Percentiles rank a stretch among this genome's conserved stretches.
phyloP scores from a whole-genome alignment of 1,284 basidiomycete genomes.

The Bjerkandera adusta region DNA sequence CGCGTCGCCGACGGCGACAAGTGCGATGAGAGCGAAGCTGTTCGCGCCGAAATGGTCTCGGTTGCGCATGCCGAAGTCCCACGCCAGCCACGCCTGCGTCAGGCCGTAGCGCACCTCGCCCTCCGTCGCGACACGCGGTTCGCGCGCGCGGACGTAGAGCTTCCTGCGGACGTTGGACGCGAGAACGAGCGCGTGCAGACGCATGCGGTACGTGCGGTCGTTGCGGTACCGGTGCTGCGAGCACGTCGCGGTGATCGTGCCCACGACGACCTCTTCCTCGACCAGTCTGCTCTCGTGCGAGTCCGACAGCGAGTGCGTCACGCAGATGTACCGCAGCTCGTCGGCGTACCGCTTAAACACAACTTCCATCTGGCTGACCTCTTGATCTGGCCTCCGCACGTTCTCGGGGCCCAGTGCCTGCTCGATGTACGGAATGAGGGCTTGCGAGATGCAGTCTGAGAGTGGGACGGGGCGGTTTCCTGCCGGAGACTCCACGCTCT shows the following conservation, averaged over 20 bases:
- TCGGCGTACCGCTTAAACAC: slow-evolving; percentile 55
- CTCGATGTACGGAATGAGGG: slow-evolving; percentile 40
- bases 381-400: slow-evolving; percentile 30
- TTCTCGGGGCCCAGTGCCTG: slow-evolving; percentile 29
- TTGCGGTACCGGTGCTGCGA: slow-evolving; percentile 56
- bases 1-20: slow-evolving; percentile 56
- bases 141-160: slow-evolving; percentile 34
- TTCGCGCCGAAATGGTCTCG: slow-evolving; percentile 51
- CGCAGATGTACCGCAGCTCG: slow-evolving; percentile 66
- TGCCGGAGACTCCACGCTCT: slow-evolving; percentile 19
- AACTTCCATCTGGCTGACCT: slow-evolving; percentile 31
- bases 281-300: slow-evolving; percentile 51
- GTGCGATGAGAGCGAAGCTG: slow-evolving; percentile 67
- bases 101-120: slow-evolving; percentile 43
- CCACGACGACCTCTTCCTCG: slow-evolving; percentile 73
- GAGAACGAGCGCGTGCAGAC: slow-evolving; percentile 51
- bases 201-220: slow-evolving; percentile 63
- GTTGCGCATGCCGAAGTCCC: slow-evolving; percentile 50
- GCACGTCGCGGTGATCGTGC: slow-evolving; percentile 65
- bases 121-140: slow-evolving; percentile 15
- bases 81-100: slow-evolving; percentile 59
- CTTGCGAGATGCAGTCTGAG: slow-evolving; percentile 47
- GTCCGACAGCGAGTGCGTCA: slow-evolving; percentile 65
- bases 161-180: slow-evolving; percentile 49
- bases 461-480: slow-evolving; percentile 25